phyloP scores from a whole-genome alignment of 345 rosid genomes.

The Mangifera indica region DNA sequence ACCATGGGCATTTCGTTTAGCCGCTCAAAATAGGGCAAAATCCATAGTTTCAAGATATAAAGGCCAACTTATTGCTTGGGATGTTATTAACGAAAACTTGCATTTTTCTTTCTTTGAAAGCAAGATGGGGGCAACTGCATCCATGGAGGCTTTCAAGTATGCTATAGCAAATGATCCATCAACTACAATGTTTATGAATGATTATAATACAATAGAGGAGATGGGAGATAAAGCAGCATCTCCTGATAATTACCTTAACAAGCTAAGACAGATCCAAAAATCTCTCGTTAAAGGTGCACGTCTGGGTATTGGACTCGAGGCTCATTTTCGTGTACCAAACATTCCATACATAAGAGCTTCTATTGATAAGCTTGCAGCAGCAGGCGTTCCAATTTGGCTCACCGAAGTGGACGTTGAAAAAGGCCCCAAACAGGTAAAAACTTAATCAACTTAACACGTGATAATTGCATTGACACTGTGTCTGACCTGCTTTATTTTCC shows the following conservation, averaged over 20 bases:
- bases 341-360: constrained; percentile 68
- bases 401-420: constrained; percentile 66
- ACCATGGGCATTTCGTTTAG: constrained; percentile 25
- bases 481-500: too few species aligned
- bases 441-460: background rate
- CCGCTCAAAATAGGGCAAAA: constrained; percentile 34
- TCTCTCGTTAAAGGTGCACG: constrained; percentile 14
- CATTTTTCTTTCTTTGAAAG: constrained; percentile 57
- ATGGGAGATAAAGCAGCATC: constrained; percentile 31
- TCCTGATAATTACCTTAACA: constrained; percentile 50
- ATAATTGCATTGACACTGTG: background rate
- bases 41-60: constrained; percentile 34
- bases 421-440: constrained; percentile 37
- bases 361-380: constrained; percentile 54
- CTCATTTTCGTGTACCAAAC: constrained; percentile 56
- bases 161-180: constrained; percentile 36
- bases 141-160: constrained; percentile 24
- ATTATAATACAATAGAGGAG: constrained; percentile 64
- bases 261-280: constrained; percentile 40
- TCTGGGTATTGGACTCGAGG: constrained; percentile 73
- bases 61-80: constrained; percentile 41
- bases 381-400: constrained; percentile 67
- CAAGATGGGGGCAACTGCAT: constrained; percentile 46
- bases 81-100: constrained; percentile 70
- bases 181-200: constrained; percentile 60